Evolutionary conservation across 73 alveolate species (phyloP).

Genomic region (Paramecium primaurelia): DNA sequence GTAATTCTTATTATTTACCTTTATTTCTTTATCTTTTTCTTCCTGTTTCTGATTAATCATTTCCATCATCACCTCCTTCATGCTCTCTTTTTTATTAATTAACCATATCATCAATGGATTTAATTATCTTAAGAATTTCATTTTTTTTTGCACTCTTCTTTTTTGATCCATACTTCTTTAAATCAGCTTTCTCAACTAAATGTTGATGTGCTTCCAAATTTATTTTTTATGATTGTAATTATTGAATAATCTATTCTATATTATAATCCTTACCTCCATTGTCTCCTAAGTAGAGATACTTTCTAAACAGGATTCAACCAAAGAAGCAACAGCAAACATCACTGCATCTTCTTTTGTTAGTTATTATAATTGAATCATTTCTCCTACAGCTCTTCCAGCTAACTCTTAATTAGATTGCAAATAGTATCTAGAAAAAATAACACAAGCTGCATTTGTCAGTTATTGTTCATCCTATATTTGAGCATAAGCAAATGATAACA

Average conservation of each 20-base stretch:
- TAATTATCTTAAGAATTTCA: background rate
- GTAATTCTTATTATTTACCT: background rate
- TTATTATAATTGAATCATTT: background rate
- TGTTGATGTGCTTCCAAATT: background rate
- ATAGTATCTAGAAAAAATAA: constrained; percentile 30
- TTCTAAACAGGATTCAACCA: constrained; percentile 6
- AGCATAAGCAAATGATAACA: background rate
- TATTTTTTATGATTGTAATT: background rate
- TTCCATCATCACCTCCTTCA: constrained; percentile 37
- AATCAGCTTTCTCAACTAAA: background rate
- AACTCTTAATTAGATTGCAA: background rate
- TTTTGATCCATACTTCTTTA: background rate
- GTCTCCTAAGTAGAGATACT: background rate
- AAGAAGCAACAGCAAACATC: background rate
- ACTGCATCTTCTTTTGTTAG: background rate
- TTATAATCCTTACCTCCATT: background rate
- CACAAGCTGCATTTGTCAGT: constrained; percentile 47
- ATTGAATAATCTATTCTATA: background rate
- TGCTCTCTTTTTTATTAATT: background rate
- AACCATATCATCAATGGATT: background rate
- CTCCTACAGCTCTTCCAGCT: background rate
- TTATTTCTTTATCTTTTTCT: constrained; percentile 3
- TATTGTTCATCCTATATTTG: background rate
- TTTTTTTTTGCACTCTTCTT: background rate
- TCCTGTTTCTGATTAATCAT: background rate